These are phyloP conservation scores for Trifolium subterraneum DNA, from an alignment of 306 rosid genomes.

Conservation along the genomic window DNA sequence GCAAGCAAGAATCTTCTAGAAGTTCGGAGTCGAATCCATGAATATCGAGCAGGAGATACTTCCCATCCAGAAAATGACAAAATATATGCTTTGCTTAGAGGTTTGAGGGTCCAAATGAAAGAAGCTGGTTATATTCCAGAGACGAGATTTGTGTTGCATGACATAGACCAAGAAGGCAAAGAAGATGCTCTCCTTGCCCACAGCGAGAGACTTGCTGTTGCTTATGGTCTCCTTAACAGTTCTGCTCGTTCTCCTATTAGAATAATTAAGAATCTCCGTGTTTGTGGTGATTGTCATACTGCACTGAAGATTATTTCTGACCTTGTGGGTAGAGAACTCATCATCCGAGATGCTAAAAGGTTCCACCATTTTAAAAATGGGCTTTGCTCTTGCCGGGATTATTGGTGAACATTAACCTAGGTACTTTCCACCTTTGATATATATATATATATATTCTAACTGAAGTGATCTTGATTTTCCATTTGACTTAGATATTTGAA, in stretches of 20 bases:
- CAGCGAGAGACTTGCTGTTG: conserved; percentile 88
- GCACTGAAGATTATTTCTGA: conserved; percentile 29
- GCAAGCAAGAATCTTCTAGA: conserved; percentile 62
- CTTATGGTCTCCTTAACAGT: conserved; percentile 70
- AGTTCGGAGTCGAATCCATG: conserved; percentile 48
- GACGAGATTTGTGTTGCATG: conserved; percentile 77
- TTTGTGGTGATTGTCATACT: conserved; percentile 33
- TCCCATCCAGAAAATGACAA: conserved; percentile 71
- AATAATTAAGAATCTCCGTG: conserved; percentile 51
- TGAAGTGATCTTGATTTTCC: not conserved
- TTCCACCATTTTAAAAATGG: conserved; percentile 52
- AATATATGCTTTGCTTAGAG: conserved; percentile 68
- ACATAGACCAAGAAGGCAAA: conserved; percentile 82
- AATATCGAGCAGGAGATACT: conserved; percentile 21
- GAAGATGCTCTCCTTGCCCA: conserved; percentile 83
- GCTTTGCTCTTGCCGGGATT: conserved; percentile 53
- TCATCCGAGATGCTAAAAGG: conserved; percentile 29
- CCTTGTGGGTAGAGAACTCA: conserved; percentile 31
- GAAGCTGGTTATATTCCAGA: conserved; percentile 84
- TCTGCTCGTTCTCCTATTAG: conserved; percentile 69
- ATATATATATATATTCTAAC: not conserved
- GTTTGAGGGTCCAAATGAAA: conserved; percentile 75
- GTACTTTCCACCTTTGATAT: conserved; percentile 37
- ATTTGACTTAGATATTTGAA: not conserved
- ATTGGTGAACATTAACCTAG: conserved; percentile 52